Evolutionary conservation across 148 eudicot species (phyloP).

Genomic region (Dianthus caryophyllus): DNA sequence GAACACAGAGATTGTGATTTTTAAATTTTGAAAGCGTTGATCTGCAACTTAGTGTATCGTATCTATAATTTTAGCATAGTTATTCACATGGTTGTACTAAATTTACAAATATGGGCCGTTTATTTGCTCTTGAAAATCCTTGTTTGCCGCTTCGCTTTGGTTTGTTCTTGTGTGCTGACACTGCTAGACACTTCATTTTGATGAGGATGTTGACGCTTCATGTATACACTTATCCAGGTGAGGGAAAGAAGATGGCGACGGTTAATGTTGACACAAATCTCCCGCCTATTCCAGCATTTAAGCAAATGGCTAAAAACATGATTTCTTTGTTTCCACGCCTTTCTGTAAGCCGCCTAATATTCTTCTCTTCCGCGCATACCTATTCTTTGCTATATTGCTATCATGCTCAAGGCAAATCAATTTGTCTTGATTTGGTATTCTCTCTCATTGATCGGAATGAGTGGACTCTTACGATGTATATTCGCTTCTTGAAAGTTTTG

Average conservation of each 20-base stretch:
- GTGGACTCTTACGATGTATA: not conserved
- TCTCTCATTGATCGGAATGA: not conserved
- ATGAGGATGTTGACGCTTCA: not conserved
- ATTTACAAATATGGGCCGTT: conserved; percentile 4
- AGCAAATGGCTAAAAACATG: conserved; percentile 55
- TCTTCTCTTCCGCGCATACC: not conserved
- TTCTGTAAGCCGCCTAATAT: conserved; percentile 44
- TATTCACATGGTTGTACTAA: not conserved
- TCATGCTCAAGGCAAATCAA: not conserved
- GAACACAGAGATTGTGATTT: no score
- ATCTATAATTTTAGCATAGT: not conserved
- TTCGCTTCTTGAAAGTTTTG: not conserved
- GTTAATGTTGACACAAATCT: conserved; percentile 40
- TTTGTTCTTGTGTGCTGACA: not conserved
- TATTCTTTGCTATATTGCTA: not conserved
- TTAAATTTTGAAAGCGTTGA: no score
- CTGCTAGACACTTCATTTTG: not conserved
- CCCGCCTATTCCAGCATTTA: conserved; percentile 42
- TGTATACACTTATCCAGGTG: conserved; percentile 47
- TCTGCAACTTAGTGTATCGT: not conserved
- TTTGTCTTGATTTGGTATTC: not conserved
- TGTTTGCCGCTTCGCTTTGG: not conserved
- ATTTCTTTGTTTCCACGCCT: conserved; percentile 74
- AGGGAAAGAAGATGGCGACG: conserved; percentile 84
- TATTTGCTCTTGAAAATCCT: no score